Conservation (phyloP, 805 yeast species). For the Vanderwaltozyma verrucispora region DNA sequence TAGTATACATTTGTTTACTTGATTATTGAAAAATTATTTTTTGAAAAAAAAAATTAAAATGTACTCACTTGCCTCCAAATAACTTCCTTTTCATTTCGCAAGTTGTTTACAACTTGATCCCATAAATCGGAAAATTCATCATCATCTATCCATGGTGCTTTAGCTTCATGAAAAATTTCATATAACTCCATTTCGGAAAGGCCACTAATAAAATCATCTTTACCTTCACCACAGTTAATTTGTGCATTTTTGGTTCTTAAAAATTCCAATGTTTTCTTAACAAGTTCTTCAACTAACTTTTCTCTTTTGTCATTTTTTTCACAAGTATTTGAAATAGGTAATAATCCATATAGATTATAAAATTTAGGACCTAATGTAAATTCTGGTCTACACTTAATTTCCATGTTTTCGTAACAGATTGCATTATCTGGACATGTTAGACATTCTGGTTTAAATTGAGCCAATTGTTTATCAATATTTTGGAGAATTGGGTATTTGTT, state of each 20-base stretch:
- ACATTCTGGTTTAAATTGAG: constrained; percentile 50
- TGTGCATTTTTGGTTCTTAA: constrained; percentile 62
- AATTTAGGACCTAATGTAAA: constrained; percentile 35
- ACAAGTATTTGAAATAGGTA: constrained; percentile 59
- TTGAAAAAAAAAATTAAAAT: constrained; percentile 6
- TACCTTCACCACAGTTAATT: constrained; percentile 44
- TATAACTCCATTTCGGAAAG: constrained; percentile 40
- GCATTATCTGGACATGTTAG: constrained; percentile 75
- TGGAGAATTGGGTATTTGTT: background rate
- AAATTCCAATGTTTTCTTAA: constrained; percentile 53
- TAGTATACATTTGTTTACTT: no score
- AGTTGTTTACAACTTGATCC: constrained; percentile 49
- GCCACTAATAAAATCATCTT: constrained; percentile 41
- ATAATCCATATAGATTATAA: constrained; percentile 35
- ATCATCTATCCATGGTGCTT: constrained; percentile 30
- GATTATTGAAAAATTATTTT: no score
- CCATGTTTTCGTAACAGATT: constrained; percentile 51
- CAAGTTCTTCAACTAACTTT: constrained; percentile 54
- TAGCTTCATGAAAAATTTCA: constrained; percentile 36
- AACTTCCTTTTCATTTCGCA: constrained; percentile 58
- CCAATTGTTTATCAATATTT: constrained; percentile 37
- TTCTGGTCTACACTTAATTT: constrained; percentile 62
- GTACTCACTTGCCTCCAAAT: constrained; percentile 65
- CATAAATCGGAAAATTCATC: constrained; percentile 63
- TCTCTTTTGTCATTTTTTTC: constrained; percentile 64